Conservation (phyloP, 768 basidiomycete genomes). For the Calocybe cyanea region DNA sequence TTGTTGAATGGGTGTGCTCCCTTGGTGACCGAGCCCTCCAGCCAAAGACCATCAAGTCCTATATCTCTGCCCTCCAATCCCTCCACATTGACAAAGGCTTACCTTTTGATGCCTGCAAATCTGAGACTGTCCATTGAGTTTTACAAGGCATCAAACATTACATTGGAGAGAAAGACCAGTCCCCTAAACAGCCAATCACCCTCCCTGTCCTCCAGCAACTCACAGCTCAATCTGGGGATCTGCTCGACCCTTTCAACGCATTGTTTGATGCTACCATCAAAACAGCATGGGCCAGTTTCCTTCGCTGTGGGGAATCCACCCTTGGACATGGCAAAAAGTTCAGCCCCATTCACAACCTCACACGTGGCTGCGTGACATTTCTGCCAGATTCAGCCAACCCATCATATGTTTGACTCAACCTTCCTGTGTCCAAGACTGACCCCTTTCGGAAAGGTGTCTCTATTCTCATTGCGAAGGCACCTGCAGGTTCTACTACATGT, state of each 20-base stretch:
- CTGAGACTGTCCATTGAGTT: conserved; percentile 23
- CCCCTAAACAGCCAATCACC: conserved; percentile 22
- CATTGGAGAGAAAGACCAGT: conserved; percentile 19
- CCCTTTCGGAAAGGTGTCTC: neutral
- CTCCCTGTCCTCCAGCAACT: conserved; percentile 17
- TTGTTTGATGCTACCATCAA: conserved; percentile 9
- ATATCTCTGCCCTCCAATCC: conserved; percentile 22
- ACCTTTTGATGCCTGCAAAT: conserved; percentile 21
- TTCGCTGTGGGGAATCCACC: conserved; percentile 18
- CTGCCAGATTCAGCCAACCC: neutral
- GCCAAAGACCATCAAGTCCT: conserved; percentile 19
- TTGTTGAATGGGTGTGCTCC: conserved; percentile 19
- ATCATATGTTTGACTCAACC: neutral
- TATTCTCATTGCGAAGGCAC: neutral
- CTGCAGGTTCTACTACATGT: neutral
- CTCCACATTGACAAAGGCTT: conserved; percentile 28
- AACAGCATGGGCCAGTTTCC: conserved; percentile 14
- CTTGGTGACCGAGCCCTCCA: conserved; percentile 12
- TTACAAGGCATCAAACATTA: conserved; percentile 29
- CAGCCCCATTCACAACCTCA: neutral
- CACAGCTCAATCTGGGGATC: neutral
- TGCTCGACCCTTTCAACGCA: conserved; percentile 10
- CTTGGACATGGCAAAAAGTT: neutral
- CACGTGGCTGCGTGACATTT: neutral
- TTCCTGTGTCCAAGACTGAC: conserved; percentile 1